Evolutionary conservation across 176 grass and related monocot genomes (phyloP).

Genomic region (Calamus simplicifolius): DNA sequence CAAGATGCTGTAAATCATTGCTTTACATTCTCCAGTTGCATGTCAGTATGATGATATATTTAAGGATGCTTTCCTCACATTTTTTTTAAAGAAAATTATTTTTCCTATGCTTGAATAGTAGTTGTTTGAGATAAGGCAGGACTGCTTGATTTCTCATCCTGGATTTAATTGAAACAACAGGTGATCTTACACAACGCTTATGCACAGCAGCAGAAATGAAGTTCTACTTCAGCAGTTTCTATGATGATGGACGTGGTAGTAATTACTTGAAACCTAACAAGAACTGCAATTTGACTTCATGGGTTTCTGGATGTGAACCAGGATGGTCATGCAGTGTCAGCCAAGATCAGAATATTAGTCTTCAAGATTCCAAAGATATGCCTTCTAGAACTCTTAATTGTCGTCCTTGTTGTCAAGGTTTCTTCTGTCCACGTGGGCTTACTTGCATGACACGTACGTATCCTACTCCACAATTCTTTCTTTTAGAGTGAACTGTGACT

Average conservation of each 20-base stretch:
- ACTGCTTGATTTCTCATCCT: neutral
- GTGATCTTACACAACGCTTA: conserved; percentile 40
- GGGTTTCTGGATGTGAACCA: conserved; percentile 41
- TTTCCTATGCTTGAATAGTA: too few species aligned
- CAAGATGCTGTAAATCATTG: neutral
- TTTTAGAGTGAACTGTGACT: neutral
- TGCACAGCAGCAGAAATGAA: conserved; percentile 57
- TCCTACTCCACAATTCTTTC: neutral
- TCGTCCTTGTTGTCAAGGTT: conserved; percentile 57
- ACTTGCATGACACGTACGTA: conserved; percentile 92
- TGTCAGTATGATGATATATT: too few species aligned
- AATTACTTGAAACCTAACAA: conserved; percentile 35
- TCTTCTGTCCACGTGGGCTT: conserved; percentile 81
- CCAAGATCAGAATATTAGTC: neutral
- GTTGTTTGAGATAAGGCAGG: neutral
- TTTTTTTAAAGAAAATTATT: too few species aligned
- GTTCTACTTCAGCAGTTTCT: conserved; percentile 62
- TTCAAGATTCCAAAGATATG: conserved; percentile 4
- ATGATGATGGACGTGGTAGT: conserved; percentile 11
- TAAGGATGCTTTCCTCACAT: too few species aligned
- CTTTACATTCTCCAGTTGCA: too few species aligned
- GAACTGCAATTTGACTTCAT: conserved; percentile 47
- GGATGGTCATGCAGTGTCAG: conserved; percentile 43
- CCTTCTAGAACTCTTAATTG: conserved; percentile 39
- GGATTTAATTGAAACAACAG: conserved; percentile 26